phyloP scores from a whole-genome alignment of 176 grass and related monocot genomes.

The Pontederia crassipes region DNA sequence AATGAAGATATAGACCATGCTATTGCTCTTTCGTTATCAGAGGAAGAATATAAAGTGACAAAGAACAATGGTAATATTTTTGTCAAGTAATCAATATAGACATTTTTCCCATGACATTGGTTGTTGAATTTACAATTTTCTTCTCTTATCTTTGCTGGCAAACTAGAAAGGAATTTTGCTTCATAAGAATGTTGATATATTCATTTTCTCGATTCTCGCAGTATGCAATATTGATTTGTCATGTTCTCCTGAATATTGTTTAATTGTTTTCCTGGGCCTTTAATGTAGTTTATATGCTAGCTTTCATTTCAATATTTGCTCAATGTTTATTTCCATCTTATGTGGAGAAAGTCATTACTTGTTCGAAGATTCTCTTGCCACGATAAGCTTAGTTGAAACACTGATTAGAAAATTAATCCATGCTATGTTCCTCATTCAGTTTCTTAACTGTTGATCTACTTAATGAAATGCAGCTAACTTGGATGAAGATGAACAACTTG shows the following conservation, averaged over 20 bases:
- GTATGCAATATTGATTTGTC: too few relatives aligned
- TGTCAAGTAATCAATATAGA: constrained; percentile 12
- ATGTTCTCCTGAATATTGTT: too few relatives aligned
- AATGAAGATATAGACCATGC: constrained; percentile 87
- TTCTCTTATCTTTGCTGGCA: too few relatives aligned
- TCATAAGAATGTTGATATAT: background rate
- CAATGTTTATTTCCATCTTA: too few relatives aligned
- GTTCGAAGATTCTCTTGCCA: too few relatives aligned
- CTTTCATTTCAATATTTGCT: too few relatives aligned
- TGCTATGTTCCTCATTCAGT: background rate
- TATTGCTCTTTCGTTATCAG: constrained; percentile 83
- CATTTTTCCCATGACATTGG: background rate
- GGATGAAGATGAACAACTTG: constrained; percentile 93
- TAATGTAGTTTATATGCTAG: too few relatives aligned
- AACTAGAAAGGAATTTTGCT: too few relatives aligned
- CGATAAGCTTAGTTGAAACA: background rate
- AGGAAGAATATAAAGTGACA: constrained; percentile 67
- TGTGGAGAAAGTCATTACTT: too few relatives aligned
- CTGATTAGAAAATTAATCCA: constrained; percentile 3
- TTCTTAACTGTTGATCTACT: constrained; percentile 24
- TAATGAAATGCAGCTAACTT: constrained; percentile 63
- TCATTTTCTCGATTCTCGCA: background rate
- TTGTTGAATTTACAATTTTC: background rate
- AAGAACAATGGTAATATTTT: constrained; percentile 46
- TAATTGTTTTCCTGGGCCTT: too few relatives aligned